Evolutionary conservation across 805 yeast species (phyloP), one percentile per base, ranked within the genome.

Genomic region (Metschnikowia reukaufii): DNA sequence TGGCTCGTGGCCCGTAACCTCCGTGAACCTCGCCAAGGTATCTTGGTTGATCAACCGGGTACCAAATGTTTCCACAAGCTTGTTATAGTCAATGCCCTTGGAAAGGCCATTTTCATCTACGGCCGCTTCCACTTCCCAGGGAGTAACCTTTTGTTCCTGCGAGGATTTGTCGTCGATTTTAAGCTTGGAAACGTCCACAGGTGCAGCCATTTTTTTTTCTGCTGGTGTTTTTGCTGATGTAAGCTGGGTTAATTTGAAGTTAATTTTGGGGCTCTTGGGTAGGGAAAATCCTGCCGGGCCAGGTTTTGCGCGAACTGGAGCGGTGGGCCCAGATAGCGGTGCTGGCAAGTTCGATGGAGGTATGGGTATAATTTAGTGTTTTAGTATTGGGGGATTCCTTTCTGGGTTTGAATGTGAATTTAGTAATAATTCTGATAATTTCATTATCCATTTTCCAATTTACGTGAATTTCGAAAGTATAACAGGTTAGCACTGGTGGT

Each of bases 41-140:
- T 86, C 97, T 39, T 73, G 68, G 8, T 81, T 73, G 57, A 94
- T 83, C 41, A 76, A 71, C 51, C 73, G 81, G 31, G 98, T 90
- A 58, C 99, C 99, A 60, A 94, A 94, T 63, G 87, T 88, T 53
- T 74, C 74, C 59, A 89, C 86, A 56, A 94, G 76, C 69, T 89
- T 89, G 48, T 88, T 92, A 64, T 94, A 94, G 71, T 94, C 96
- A 57, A 94, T 91, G 21, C 82, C 90, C 65, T 86, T 91, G n/a
- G 86, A 81, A 58, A 84, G 75, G 45, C 99, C 99, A 21, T 56
- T 52, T 59, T 91, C 96, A 48, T 89, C 97, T 39, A 92, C 95
- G 2, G 97, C 98, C 48, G 98, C 99, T 68, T 88, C 96, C 25
- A 94, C 99, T 65, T 94, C 99, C 99, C 99, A 94, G 40, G 99